These are phyloP conservation scores for Pelargonium cotyledonis DNA, from an alignment of 441 rosid genomes.

Conservation along the genomic window DNA sequence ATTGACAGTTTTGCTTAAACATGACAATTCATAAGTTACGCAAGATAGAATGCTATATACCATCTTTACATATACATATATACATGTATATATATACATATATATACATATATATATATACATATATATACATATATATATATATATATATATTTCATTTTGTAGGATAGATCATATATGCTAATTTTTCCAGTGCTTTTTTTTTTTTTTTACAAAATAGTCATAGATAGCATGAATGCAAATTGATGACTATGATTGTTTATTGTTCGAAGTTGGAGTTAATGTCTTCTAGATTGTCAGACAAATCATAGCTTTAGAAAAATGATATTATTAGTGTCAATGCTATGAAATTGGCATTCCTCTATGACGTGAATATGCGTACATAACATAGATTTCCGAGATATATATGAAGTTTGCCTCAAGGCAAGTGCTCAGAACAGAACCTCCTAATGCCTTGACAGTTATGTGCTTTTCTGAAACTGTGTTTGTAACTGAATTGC, in stretches of 20 bases:
- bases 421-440: neutral
- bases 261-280: neutral
- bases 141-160: neutral
- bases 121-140: neutral
- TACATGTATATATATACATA: no score
- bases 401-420: neutral
- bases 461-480: neutral
- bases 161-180: no score
- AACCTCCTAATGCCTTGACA: neutral
- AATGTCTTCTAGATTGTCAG: no score
- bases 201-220: neutral
- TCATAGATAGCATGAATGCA: neutral
- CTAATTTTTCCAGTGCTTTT: neutral
- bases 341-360: neutral
- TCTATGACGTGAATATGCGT: neutral
- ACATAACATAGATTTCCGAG: neutral
- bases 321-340: neutral
- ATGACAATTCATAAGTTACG: no score
- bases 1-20: no score
- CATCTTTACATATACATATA: no score
- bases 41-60: no score
- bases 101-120: no score
- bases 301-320: no score
- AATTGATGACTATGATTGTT: neutral
- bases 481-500: neutral